Conservation (phyloP, 176 grass and related monocot species). For the Carex kokanica region DNA sequence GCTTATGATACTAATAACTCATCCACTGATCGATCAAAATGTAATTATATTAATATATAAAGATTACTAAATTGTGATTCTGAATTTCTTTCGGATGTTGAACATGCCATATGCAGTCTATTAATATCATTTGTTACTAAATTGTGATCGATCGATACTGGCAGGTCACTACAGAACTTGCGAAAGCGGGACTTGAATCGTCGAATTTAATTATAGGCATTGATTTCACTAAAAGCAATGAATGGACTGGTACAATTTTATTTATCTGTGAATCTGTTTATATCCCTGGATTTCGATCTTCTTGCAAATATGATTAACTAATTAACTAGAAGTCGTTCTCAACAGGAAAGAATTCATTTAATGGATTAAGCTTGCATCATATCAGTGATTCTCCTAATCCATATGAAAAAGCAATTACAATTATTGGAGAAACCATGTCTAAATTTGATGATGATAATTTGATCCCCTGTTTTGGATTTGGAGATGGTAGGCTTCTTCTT, state of each 20-base stretch:
- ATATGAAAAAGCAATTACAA: constrained; percentile 89
- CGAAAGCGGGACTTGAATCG: constrained; percentile 77
- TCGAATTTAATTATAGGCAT: constrained; percentile 87
- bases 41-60: not conserved
- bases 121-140: not conserved
- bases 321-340: not conserved
- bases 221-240: constrained; percentile 99
- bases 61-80: no score
- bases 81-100: no score
- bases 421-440: constrained; percentile 75
- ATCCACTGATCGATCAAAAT: not conserved
- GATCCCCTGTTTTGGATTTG: constrained; percentile 96
- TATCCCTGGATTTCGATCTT: not conserved
- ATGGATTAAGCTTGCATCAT: constrained; percentile 74
- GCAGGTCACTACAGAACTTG: constrained; percentile 80
- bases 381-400: constrained; percentile 67
- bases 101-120: not conserved
- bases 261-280: not conserved
- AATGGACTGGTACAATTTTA: constrained; percentile 62
- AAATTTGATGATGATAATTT: constrained; percentile 95
- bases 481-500: constrained; percentile 58
- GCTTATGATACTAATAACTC: not conserved
- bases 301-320: not conserved
- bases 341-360: constrained; percentile 84
- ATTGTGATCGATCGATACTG: not conserved